These are phyloP conservation scores for Tolypocladium endophyticum DNA, from an alignment of 2,329 filamentous ascomycete species.

Conservation along the genomic window DNA sequence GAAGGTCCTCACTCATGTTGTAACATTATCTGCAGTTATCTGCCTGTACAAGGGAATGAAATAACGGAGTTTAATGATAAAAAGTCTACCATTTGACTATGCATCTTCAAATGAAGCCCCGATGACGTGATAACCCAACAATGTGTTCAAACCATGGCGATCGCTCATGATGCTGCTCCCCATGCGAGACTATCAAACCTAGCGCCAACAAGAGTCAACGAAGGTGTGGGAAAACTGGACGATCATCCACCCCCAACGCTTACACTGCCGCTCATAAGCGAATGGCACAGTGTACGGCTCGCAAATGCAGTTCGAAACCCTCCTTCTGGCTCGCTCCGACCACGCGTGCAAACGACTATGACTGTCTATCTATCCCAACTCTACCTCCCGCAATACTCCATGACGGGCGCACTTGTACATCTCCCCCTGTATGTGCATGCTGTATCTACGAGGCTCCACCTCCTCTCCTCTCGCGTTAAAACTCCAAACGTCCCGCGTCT, in stretches of 20 bases:
- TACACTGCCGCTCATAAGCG: not conserved
- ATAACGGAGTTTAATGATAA: not conserved
- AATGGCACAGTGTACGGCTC: not conserved
- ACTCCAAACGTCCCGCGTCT: not conserved
- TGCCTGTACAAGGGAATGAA: constrained; percentile 3
- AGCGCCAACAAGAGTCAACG: not conserved
- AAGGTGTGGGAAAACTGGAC: not conserved
- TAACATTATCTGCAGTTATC: constrained; percentile 3
- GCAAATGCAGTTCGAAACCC: not conserved
- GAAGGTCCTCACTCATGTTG: constrained; percentile 1
- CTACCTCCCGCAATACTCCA: not conserved
- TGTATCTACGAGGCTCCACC: not conserved
- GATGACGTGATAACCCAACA: not conserved
- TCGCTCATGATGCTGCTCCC: not conserved
- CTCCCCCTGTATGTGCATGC: not conserved
- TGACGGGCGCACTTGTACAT: not conserved
- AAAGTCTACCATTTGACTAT: not conserved
- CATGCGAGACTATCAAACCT: not conserved
- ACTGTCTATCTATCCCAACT: not conserved
- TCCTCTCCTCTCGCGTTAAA: not conserved
- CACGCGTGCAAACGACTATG: not conserved
- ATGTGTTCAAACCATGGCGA: not conserved
- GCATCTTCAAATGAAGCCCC: no score
- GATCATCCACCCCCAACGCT: not conserved
- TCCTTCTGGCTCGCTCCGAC: not conserved